Base-by-base conservation (phyloP, 805 yeast genomes). In the Wickerhamomyces strasburgensis region DNA sequence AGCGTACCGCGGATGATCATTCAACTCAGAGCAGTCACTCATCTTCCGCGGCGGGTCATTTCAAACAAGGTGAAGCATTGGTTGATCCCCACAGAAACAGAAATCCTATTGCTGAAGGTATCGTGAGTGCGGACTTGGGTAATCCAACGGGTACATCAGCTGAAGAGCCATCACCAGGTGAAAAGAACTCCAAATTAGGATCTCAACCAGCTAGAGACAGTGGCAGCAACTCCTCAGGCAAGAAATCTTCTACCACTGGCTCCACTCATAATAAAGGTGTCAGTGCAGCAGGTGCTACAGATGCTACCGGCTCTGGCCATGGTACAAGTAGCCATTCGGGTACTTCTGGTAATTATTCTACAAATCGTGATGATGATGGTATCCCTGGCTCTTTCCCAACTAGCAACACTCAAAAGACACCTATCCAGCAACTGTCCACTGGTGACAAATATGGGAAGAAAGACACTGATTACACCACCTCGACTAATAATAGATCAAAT, bases 61-160 rank as follows among this genome's bases (percentile, higher is more conserved):
- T 5, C 13, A 21, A 18, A 16, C 27, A 6, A 7, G 15, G 26
- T 25, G n/a, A 10, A 27, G 29, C 42, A 8, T 27, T 14, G 25
- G 40, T 40, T 27, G 48, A 42, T 25, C 31, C 34, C 7, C 28
- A 31, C 14, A 42, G 37, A 25, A 44, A 42, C 38, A 40, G 42
- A 17, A 44, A 47, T 24, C 51, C 49, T 19, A 42, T 42, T 24
- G 36, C 45, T 18, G 42, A 33, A 27, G 47, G 46, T 6, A 6
- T 24, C 2, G 29, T 27, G 5, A 31, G 38, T 14, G 33, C 29
- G 13, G 7, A 23, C n/a, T 5, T 25, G 17, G 14, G 14, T 27
- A 25, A 36, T 19, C 40, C 40, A 25, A 31, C 13, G 5, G 27
- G 14, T 5, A n/a, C n/a, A n/a, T n/a, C n/a, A n/a, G n/a, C n/a